Conservation (phyloP, 805 yeast genomes). For the Priceomyces haplophilus region DNA sequence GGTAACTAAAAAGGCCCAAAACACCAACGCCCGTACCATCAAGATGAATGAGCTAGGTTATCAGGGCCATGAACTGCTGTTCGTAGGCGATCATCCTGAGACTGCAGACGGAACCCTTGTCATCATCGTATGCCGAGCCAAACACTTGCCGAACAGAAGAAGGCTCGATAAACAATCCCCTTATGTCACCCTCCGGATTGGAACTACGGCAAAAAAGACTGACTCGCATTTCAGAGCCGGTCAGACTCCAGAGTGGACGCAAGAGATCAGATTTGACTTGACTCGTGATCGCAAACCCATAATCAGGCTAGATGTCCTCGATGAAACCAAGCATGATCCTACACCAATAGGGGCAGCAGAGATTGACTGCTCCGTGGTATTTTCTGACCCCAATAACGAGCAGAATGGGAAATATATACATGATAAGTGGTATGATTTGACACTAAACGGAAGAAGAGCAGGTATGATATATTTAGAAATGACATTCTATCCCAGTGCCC, state of each 20-base stretch:
- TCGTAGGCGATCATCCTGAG: slow-evolving; percentile 15
- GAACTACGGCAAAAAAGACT: slow-evolving; percentile 78
- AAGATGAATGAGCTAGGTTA: background rate
- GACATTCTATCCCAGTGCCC: slow-evolving; percentile 75
- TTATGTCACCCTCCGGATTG: slow-evolving; percentile 76
- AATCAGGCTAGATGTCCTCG: slow-evolving; percentile 71
- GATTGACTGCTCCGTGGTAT: slow-evolving; percentile 72
- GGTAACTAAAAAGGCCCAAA: background rate
- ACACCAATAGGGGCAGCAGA: slow-evolving; percentile 80
- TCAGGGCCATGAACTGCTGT: background rate
- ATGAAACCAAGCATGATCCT: slow-evolving; percentile 83
- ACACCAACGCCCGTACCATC: background rate
- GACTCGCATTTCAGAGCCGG: slow-evolving; percentile 83
- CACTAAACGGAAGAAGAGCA: slow-evolving; percentile 68
- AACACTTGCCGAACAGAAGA: slow-evolving; percentile 80
- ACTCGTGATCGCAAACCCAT: slow-evolving; percentile 60
- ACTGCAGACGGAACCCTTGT: slow-evolving; percentile 57
- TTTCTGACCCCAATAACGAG: slow-evolving; percentile 46
- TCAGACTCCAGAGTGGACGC: slow-evolving; percentile 88
- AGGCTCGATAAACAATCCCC: slow-evolving; percentile 93
- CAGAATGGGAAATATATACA: slow-evolving; percentile 65
- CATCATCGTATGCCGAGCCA: slow-evolving; percentile 74
- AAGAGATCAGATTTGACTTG: slow-evolving; percentile 65
- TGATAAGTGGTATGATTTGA: slow-evolving; percentile 80
- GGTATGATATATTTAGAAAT: slow-evolving; percentile 88